phyloP scores from a whole-genome alignment of 345 rosid genomes.

The Psidium guajava region DNA sequence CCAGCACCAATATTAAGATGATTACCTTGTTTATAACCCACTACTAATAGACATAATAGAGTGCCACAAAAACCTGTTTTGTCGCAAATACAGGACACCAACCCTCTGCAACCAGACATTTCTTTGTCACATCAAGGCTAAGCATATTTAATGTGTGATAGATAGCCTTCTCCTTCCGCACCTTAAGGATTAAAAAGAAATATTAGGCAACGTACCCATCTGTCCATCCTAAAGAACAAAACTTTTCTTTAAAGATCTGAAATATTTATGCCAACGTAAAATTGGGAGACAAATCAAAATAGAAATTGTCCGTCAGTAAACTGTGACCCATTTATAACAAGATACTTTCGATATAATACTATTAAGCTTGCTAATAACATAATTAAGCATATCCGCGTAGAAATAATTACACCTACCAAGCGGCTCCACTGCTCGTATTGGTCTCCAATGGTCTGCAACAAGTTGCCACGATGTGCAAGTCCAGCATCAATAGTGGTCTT shows the following conservation, averaged over 20 bases:
- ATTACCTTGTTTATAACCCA: background rate
- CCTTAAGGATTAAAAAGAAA: constrained; percentile 29
- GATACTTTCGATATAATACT: background rate
- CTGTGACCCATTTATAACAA: background rate
- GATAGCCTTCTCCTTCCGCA: constrained; percentile 81
- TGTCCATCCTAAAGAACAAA: background rate
- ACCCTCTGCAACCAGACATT: constrained; percentile 91
- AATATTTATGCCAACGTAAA: background rate
- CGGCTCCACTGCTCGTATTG: constrained; percentile 75
- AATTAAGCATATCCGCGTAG: background rate
- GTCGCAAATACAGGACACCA: constrained; percentile 94
- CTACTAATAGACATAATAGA: constrained; percentile 1
- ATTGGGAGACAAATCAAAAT: background rate
- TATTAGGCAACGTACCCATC: background rate
- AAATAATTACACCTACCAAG: constrained; percentile 35
- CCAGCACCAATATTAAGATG: background rate
- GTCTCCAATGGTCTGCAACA: constrained; percentile 65
- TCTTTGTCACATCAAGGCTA: constrained; percentile 92
- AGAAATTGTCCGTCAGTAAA: background rate
- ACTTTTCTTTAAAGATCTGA: background rate
- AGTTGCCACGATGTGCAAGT: constrained; percentile 38
- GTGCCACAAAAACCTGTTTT: constrained; percentile 40
- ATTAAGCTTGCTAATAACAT: background rate
- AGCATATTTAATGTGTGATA: constrained; percentile 94
- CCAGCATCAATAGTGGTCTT: constrained; percentile 73